Evolutionary conservation across 805 yeast genomes (phyloP), one percentile per base, ranked within the genome.

Genomic region (Teunomyces atbi): DNA sequence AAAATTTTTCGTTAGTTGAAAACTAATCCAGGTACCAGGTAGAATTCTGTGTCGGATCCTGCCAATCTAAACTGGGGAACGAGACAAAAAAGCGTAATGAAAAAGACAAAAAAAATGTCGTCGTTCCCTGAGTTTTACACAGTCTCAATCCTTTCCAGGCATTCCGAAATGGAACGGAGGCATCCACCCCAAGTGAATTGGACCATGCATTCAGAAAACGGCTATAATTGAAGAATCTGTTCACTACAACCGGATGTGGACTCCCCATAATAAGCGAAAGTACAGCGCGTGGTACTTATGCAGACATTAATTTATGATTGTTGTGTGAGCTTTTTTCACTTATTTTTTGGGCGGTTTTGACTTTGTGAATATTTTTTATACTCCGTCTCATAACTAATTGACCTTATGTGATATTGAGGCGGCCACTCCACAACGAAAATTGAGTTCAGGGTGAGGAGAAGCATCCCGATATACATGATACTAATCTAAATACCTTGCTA

Each of bases 361-460:
- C 20, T 33, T 18, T 33, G 37, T 16, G 21, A 11, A 8, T 16
- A 36, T 36, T 36, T 20, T 33, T 36, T 20, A 19, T 18, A 4
- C 11, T 33, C 13, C 18, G 37, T 16, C 37, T 33, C 37, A 18
- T 33, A 33, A 33, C 37, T 30, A 30, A 8, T 30, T 30, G n/a
- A 30, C 33, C 33, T 30, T 30, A 30, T 30, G 33, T 30, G 10
- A 13, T 30, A 30, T 30, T 30, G 37, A 34, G 37, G 37, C 37
- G 37, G 11, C 21, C 16, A 13, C 37, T 34, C 26, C 20, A 18
- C 21, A 34, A 19, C n/a, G 6, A 11, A 16, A 34, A n/a, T 18
- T 34, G 37, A 7, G 13, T 19, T 34, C 37, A 19, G 11, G 37
- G 37, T 34, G 37, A 34, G 39, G 39, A 20, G 39, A 36, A 36